Evolutionary conservation across 768 basidiomycete species (phyloP), one percentile per base, ranked within the genome.

Genomic region (Mycena floridula): DNA sequence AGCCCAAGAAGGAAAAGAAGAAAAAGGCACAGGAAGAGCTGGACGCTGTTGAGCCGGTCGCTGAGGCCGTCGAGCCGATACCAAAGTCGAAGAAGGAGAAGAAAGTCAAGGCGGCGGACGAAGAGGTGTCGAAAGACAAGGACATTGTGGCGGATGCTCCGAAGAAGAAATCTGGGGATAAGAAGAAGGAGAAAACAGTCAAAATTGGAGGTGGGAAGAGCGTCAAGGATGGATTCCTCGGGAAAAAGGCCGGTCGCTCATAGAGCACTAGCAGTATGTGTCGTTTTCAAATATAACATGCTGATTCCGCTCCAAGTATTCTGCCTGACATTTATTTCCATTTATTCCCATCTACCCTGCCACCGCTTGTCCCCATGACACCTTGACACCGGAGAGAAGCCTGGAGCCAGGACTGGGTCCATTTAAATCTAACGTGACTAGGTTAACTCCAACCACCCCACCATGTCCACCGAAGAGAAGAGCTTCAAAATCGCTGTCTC

Each of bases 161-260:
- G 56, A n/a, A n/a, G n/a, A n/a, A n/a, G n/a, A n/a, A n/a, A n/a
- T n/a, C 67, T 69, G 43, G 59, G 59, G 1, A 64, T 38, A 68
- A 68, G 3, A 76, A 76, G 59, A 81, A 75, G 67, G 85, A 85
- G 64, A 70, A 63, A 49, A 47, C 66, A 8, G 45, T 60, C 8
- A 63, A 64, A 46, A 47, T 57, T 42, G 67, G 64, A 49, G 63
- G 63, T 8, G 62, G 65, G 23, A 77, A 73, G 60, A 77, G 73
- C 45, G 73, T 72, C 27, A 85, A 85, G 66, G 66, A 69, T 47
- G 61, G 59, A 35, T 49, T 82, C 43, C 59, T 81, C 27, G 81
- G 81, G 27, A 81, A 69, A 56, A 80, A 75, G 58, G 67, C n/a
- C n/a, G n/a, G n/a, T n/a, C n/a, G n/a, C n/a, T n/a, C n/a, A n/a